phyloP scores from a whole-genome alignment of 257 asterid genomes.

The Nemophila menziesii region DNA sequence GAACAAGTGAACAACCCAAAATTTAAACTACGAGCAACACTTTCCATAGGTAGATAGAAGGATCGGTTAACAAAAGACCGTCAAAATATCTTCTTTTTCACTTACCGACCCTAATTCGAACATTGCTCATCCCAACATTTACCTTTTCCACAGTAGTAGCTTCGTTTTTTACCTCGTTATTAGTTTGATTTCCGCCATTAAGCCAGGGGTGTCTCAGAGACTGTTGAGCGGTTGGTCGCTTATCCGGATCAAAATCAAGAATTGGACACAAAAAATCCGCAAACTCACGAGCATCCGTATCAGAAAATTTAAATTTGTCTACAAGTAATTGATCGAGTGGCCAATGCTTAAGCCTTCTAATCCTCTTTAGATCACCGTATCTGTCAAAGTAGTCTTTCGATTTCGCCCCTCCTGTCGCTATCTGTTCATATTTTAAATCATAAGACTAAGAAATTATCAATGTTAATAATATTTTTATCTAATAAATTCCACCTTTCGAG shows the following conservation, averaged over 20 bases:
- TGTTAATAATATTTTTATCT: not conserved
- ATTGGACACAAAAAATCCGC: conserved; percentile 64
- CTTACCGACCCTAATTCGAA: conserved; percentile 46
- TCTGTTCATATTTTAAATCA: conserved; percentile 28
- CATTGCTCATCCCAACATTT: conserved; percentile 42
- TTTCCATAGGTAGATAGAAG: conserved; percentile 17
- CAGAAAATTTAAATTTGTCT: conserved; percentile 55
- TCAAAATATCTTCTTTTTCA: conserved; percentile 22
- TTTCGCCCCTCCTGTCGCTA: conserved; percentile 68
- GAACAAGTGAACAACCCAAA: conserved; percentile 17
- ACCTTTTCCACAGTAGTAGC: conserved; percentile 37
- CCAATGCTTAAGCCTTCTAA: conserved; percentile 68
- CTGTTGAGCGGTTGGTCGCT: conserved; percentile 83
- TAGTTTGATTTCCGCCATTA: conserved; percentile 19
- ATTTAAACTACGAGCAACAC: conserved; percentile 23
- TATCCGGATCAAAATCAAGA: conserved; percentile 81
- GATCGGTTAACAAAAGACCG: conserved; percentile 5
- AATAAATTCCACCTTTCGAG: conserved; percentile 54
- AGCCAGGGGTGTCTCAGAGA: conserved; percentile 92
- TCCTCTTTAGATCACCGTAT: conserved; percentile 94
- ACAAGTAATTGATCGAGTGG: conserved; percentile 64
- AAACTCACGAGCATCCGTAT: conserved; percentile 57
- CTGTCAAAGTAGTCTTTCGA: conserved; percentile 90
- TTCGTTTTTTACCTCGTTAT: conserved; percentile 31
- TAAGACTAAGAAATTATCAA: not conserved